Base-by-base conservation (phyloP, 345 rosid species). In the Linum lewisii region DNA sequence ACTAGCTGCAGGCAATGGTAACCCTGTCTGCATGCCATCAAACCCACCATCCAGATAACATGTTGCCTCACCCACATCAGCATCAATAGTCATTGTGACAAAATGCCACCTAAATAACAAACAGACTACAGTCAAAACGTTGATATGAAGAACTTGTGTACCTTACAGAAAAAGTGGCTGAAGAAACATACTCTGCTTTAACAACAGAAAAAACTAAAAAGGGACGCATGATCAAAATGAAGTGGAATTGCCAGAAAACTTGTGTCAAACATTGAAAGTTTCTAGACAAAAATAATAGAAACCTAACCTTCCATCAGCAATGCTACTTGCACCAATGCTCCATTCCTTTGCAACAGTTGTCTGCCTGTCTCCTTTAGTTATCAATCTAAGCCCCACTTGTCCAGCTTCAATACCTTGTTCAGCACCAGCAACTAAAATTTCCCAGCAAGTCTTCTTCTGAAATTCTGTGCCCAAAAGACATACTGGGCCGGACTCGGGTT, bases 331-430 rank as follows among this genome's bases (percentile, higher is more conserved):
- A 74, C 99, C 80, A 57, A 94, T 84, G 81, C 91, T 85, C 99
- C 99, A 90, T 70, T 94, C 99, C 79, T 85, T 90, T 20, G 84
- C 80, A 52, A 85, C 84, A 32, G 95, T 84, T 54, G 95, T 79
- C 76, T 90, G 98, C 70, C 87, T 79, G 66, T 87, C 99, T 57
- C 97, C 95, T 75, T 90, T 94, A 59, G 95, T 82, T 49, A 94
- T 87, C 79, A 85, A 78, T 61, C 96, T 79, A 67, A 94, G 87
- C 66, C 97, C 97, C 65, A 94, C 97, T 73, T 90, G 99, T 65
- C 99, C 99, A 69, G 99, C 99, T 74, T 94, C 99, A 61, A 94
- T 81, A 69, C 99, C 99, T 87, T 94, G 99, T 73, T 94, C 99
- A 26, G 97, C 83, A 69, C 99, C 99, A 73, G 97, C 97, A 69